Conservation (phyloP, 148 eudicot species). For the Talinum fruticosum region DNA sequence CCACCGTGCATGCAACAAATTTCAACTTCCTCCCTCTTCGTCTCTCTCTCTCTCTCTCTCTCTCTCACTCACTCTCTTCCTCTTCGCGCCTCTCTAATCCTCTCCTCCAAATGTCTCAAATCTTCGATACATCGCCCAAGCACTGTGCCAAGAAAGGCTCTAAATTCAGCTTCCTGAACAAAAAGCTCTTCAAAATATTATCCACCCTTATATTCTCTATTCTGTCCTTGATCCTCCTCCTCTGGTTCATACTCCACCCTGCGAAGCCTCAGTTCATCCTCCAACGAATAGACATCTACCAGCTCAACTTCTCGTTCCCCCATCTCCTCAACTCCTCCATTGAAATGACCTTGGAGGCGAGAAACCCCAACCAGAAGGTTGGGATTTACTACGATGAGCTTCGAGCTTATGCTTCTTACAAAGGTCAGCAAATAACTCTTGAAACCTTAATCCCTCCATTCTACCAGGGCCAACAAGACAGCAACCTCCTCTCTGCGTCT, state of each 20-base stretch:
- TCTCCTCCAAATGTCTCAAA: constrained; percentile 66
- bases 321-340: constrained; percentile 70
- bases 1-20: constrained; percentile 19
- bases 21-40: neutral
- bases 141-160: constrained; percentile 73
- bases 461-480: constrained; percentile 73
- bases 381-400: constrained; percentile 75
- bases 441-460: constrained; percentile 56
- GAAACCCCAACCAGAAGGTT: constrained; percentile 72
- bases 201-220: constrained; percentile 51
- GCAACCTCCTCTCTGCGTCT: constrained; percentile 45
- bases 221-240: constrained; percentile 56
- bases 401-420: constrained; percentile 60
- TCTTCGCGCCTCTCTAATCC: neutral
- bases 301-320: constrained; percentile 60
- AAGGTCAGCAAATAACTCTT: constrained; percentile 63
- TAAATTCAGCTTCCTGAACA: constrained; percentile 45
- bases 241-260: constrained; percentile 77
- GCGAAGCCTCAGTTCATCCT: constrained; percentile 74
- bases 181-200: constrained; percentile 54
- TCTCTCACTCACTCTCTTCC: neutral
- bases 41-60: neutral
- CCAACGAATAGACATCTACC: constrained; percentile 52
- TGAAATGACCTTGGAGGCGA: constrained; percentile 51
- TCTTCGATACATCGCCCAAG: constrained; percentile 60